Conservation (phyloP, 2,329 filamentous ascomycete genomes). For the Penicillium vulpinum region DNA sequence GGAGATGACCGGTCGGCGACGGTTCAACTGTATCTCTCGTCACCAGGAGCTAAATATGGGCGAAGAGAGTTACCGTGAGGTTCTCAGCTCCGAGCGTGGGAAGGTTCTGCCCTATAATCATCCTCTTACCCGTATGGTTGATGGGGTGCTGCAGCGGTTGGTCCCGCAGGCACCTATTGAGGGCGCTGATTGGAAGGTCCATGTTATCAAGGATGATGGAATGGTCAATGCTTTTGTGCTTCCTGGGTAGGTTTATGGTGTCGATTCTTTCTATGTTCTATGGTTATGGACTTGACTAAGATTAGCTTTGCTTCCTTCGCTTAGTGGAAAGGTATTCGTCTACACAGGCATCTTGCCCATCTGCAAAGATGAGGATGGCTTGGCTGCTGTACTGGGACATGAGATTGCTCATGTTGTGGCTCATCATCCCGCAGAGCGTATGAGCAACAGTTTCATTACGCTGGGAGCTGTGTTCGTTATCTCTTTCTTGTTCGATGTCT, state of each 20-base stretch:
- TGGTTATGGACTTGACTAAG: slow-evolving; percentile 1
- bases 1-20: slow-evolving; percentile 56
- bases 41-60: slow-evolving; percentile 48
- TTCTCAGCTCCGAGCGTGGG: slow-evolving; percentile 48
- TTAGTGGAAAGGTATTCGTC: slow-evolving; percentile 63
- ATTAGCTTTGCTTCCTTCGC: background rate
- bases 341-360: slow-evolving; percentile 62
- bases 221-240: slow-evolving; percentile 63
- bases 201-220: slow-evolving; percentile 56
- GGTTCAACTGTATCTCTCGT: slow-evolving; percentile 59
- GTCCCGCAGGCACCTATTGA: slow-evolving; percentile 53
- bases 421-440: slow-evolving; percentile 56
- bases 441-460: slow-evolving; percentile 48
- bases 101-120: slow-evolving; percentile 54
- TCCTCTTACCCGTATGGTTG: slow-evolving; percentile 50
- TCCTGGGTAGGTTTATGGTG: slow-evolving; percentile 49
- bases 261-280: background rate
- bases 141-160: slow-evolving; percentile 54
- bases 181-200: slow-evolving; percentile 55
- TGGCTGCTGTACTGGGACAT: slow-evolving; percentile 63
- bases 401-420: slow-evolving; percentile 66
- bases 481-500: slow-evolving; percentile 42
- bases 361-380: slow-evolving; percentile 56
- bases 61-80: slow-evolving; percentile 48
- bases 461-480: slow-evolving; percentile 30